Evolutionary conservation across 768 basidiomycete species (phyloP), one percentile per base, ranked within the genome.

Genomic region (Russula vinacea): DNA sequence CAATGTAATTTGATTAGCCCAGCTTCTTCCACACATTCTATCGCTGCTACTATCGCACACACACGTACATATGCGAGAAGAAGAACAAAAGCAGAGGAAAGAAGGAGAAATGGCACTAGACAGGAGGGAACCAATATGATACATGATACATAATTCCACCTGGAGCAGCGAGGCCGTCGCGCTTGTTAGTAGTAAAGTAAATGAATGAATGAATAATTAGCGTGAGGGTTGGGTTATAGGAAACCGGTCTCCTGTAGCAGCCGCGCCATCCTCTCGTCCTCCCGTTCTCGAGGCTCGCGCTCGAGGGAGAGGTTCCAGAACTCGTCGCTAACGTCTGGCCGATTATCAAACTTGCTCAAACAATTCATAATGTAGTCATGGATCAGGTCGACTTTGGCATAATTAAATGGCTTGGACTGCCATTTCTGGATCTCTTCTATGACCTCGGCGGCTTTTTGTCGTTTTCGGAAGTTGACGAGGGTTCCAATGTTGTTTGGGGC

Each of bases 381-480:
- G 32, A 98, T 84, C 0, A 80, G 65, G 0, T 83, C 80, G 17
- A 95, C 84, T 7, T 81, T 76, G 39, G 83, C 80, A 67, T 96
- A 85, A 74, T 96, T 94, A 79, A 94, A 98, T 1, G 91, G 87
- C 67, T 87, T 86, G 6, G 89, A 83, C 74, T 99, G 97, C 86
- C 95, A 98, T 33, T 92, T 88, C 73, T 97, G 92, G 74, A 99
- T 98, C 74, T 98, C 94, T 67, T 88, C 87, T 70, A 99, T 93
- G 69, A 98, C 91, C 72, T 97, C 95, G n/a, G 94, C 93, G 0
- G 94, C 88, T 76, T 92, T 92, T 70, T 92, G 88, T 19, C 96
- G 89, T 76, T 99, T 99, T 72, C 88, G 85, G 78, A 98, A 98
- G 78, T 98, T 98, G 76, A 98, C 87, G 67, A 96, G 78, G 61